phyloP scores from a whole-genome alignment of 148 eudicot genomes.

The Arctostaphylos glauca region DNA sequence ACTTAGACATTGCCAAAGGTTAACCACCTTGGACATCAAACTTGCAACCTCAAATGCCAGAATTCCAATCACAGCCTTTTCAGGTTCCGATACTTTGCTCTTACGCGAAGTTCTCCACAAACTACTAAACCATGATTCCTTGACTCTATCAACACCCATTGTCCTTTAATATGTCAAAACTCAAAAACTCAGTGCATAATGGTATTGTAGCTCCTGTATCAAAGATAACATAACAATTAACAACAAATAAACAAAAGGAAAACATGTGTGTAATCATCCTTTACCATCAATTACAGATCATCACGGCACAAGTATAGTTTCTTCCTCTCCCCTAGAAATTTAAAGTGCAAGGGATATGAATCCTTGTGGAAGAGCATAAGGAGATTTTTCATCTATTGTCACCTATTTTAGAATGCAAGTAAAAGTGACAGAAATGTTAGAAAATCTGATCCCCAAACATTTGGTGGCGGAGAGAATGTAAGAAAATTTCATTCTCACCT shows the following conservation, averaged over 20 bases:
- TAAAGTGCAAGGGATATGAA: too few species aligned
- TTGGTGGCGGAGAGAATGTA: neutral
- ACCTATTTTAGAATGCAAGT: neutral
- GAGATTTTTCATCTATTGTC: too few species aligned
- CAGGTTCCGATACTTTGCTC: constrained; percentile 39
- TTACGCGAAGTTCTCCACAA: constrained; percentile 61
- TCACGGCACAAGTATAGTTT: neutral
- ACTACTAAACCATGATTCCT: constrained; percentile 72
- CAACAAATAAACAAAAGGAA: constrained; percentile 9
- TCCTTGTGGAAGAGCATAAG: too few species aligned
- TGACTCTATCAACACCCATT: constrained; percentile 57
- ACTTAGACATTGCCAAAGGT: constrained; percentile 65
- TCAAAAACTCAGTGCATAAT: neutral
- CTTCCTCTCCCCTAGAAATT: neutral
- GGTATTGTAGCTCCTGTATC: constrained; percentile 7
- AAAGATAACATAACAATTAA: neutral
- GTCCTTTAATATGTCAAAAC: constrained; percentile 12
- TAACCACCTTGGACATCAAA: constrained; percentile 73
- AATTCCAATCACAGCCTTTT: constrained; percentile 61
- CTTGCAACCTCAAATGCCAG: constrained; percentile 71
- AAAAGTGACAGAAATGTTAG: neutral
- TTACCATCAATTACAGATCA: neutral
- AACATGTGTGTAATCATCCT: neutral
- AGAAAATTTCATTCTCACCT: neutral
- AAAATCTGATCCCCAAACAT: neutral